A percentile compares a stretch with the other conserved stretches of the same genome.
phyloP scores from a whole-genome alignment of 202 grass and related monocot species.

The Alloteropsis angusta region DNA sequence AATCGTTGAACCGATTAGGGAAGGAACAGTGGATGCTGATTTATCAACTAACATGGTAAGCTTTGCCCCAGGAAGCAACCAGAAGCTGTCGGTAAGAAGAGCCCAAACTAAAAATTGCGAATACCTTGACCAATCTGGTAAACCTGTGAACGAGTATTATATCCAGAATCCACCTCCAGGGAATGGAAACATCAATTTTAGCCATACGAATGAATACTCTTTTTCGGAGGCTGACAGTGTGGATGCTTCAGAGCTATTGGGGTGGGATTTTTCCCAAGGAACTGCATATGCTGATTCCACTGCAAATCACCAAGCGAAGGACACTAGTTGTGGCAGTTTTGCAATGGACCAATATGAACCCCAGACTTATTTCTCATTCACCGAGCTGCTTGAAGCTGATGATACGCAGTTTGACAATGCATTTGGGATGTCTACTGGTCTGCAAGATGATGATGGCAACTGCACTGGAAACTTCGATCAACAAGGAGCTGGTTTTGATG shows the following conservation, averaged over 20 bases:
- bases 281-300: conserved; percentile 23
- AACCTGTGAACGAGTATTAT: conserved; percentile 10
- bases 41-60: conserved; percentile 24
- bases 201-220: conserved; percentile 9
- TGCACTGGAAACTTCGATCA: conserved; percentile 33
- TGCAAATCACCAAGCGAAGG: conserved; percentile 34
- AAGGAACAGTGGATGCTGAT: conserved; percentile 29
- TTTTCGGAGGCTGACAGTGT: conserved; percentile 30
- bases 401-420: conserved; percentile 53
- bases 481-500: conserved; percentile 44
- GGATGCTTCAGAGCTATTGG: conserved; percentile 39
- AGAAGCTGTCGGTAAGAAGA: conserved; percentile 80
- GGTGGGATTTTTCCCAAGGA: conserved; percentile 46
- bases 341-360: conserved; percentile 66
- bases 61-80: conserved; percentile 28
- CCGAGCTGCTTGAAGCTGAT: conserved; percentile 76
- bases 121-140: conserved; percentile 18
- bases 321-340: conserved; percentile 27
- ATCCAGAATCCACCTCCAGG: conserved; percentile 3
- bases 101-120: conserved; percentile 30
- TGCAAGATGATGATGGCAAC: conserved; percentile 19
- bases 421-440: conserved; percentile 30
- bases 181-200: conserved; percentile 22
- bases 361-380: conserved; percentile 97
- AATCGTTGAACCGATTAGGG: conserved; percentile 41